Conservation (phyloP, 78 protist species). For the Neovahlkampfia damariscottae region DNA sequence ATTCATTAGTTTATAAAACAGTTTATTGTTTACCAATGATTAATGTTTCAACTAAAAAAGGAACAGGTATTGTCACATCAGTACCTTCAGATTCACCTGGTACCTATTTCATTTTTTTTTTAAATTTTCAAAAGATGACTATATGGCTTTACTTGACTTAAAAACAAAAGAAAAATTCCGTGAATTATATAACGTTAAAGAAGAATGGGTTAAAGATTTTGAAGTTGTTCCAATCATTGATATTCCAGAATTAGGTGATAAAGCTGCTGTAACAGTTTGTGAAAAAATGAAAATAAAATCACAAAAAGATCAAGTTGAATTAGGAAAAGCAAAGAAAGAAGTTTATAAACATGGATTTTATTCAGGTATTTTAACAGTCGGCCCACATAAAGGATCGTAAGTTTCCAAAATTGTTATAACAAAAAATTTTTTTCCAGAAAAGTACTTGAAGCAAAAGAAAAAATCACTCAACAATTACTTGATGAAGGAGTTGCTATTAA, state of each 20-base stretch:
- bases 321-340: conserved; percentile 84
- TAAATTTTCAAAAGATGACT: too few relatives aligned
- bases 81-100: conserved; percentile 97
- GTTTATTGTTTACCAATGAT: conserved; percentile 90
- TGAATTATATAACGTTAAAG: conserved; percentile 56
- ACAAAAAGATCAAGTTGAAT: conserved; percentile 66
- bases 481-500: conserved; percentile 45
- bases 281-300: conserved; percentile 60
- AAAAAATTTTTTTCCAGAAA: neutral
- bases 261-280: conserved; percentile 66
- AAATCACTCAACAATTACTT: conserved; percentile 41
- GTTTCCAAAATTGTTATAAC: too few relatives aligned
- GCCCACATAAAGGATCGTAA: conserved; percentile 52
- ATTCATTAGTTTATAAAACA: conserved; percentile 23
- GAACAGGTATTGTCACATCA: conserved; percentile 91
- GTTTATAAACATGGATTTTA: conserved; percentile 71
- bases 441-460: conserved; percentile 78
- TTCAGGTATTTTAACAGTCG: conserved; percentile 56
- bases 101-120: too few relatives aligned
- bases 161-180: conserved; percentile 69
- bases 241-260: conserved; percentile 37
- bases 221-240: conserved; percentile 77
- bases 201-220: conserved; percentile 66
- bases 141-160: conserved; percentile 77
- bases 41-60: conserved; percentile 70